Percentiles rank a stretch among this genome's conserved stretches.
These are phyloP conservation scores for Boletus semigastroideus DNA, from an alignment of 1,284 basidiomycete genomes.

Conservation along the genomic window DNA sequence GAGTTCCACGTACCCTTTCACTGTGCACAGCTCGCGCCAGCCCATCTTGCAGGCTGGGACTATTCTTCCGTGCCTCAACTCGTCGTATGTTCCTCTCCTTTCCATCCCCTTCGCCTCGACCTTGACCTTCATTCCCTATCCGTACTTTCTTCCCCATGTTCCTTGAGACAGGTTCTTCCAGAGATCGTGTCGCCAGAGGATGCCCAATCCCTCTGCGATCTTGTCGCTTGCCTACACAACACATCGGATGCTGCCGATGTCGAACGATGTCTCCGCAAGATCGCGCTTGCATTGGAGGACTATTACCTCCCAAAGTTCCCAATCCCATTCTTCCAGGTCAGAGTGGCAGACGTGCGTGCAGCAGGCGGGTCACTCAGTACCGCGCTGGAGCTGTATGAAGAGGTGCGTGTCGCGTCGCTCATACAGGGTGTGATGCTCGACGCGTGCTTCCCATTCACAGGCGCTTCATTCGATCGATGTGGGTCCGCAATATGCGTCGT, in stretches of 20 bases:
- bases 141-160: neutral
- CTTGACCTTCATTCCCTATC: slow-evolving; percentile 4
- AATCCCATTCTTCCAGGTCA: slow-evolving; percentile 33
- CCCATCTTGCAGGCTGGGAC: slow-evolving; percentile 28
- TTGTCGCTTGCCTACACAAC: slow-evolving; percentile 14
- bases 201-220: slow-evolving; percentile 20
- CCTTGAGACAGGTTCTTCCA: slow-evolving; percentile 20
- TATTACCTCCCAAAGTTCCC: slow-evolving; percentile 33
- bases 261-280: slow-evolving; percentile 24
- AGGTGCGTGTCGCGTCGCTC: slow-evolving; percentile 20
- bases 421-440: neutral
- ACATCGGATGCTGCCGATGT: slow-evolving; percentile 17
- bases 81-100: slow-evolving; percentile 20
- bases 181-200: slow-evolving; percentile 24
- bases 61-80: slow-evolving; percentile 28
- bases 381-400: slow-evolving; percentile 29
- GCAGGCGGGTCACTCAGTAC: slow-evolving; percentile 32
- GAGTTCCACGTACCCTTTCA: slow-evolving; percentile 33
- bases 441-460: slow-evolving; percentile 12
- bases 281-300: slow-evolving; percentile 33
- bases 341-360: slow-evolving; percentile 34
- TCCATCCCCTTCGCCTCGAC: neutral
- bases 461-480: slow-evolving; percentile 24
- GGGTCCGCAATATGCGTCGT: slow-evolving; percentile 17
- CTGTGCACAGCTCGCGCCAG: slow-evolving; percentile 27